A percentile compares a stretch with the other conserved stretches of the same genome.
phyloP scores from a whole-genome alignment of 2,329 filamentous ascomycete genomes.

The Gnomoniopsis smithogilvyi region DNA sequence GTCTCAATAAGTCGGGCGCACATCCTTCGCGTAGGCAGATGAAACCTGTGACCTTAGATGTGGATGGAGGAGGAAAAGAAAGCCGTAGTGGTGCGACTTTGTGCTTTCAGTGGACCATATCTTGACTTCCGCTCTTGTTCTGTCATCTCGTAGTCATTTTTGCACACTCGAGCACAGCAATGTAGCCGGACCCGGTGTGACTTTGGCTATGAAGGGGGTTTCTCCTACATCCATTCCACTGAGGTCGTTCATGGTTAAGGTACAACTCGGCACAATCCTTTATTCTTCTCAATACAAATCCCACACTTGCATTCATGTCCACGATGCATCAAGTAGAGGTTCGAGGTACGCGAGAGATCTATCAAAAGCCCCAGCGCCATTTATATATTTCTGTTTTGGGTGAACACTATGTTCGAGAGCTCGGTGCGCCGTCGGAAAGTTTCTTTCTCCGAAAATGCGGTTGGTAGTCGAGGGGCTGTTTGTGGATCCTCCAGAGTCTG shows the following conservation, averaged over 20 bases:
- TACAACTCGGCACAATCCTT: no score
- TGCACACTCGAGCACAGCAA: background rate
- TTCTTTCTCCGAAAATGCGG: no score
- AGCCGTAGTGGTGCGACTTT: background rate
- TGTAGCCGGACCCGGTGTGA: background rate
- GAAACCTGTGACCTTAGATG: conserved; percentile 2
- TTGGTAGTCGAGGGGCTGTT: no score
- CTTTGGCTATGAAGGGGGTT: background rate
- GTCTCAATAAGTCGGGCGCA: conserved; percentile 26
- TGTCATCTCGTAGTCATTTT: background rate
- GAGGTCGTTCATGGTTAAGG: background rate
- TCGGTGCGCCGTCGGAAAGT: no score
- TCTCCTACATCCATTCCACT: background rate
- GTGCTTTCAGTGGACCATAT: background rate
- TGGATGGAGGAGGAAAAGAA: background rate
- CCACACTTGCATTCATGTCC: no score
- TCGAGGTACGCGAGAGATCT: no score
- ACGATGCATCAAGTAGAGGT: no score
- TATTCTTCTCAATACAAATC: no score
- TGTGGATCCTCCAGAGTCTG: no score
- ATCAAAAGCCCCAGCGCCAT: no score
- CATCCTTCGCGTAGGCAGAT: conserved; percentile 11
- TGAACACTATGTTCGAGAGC: no score
- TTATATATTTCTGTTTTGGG: no score
- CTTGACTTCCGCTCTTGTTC: background rate